Evolutionary conservation across 106 monocot genomes (phyloP), one percentile per base, ranked within the genome.

Genomic region (Apostasia shenzhenica): DNA sequence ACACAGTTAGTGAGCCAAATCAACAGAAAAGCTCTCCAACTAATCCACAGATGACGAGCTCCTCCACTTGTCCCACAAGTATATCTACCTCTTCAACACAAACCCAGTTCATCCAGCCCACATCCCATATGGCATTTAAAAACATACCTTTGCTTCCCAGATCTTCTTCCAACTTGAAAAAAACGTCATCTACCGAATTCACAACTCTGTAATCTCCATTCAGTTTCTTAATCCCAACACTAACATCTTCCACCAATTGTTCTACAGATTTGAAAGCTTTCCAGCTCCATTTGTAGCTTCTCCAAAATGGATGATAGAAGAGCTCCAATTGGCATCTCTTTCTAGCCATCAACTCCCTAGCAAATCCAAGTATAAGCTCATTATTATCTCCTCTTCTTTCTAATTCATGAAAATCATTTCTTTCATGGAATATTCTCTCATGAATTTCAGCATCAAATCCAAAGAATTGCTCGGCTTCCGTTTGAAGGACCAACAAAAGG

Each of bases 141-240:
- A 54, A 6, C 64, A 69, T 14, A 43, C 68, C 56, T 48, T 45
- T 74, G 77, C 77, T 64, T 43, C 47, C 59, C 49, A 87, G 73
- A 75, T 87, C 86, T 59, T 62, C 80, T 72, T 79, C 80, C 67
- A 83, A 68, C 14, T 58, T 77, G 41, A 54, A 7, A 48, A 80
- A 69, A 7, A 78, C 46, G 55, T 57, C 45, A 49, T 75, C 74
- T 55, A 55, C 41, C 12, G 63, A 67, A 48, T 61, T 55, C 2
- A 14, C 55, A 54, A 51, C 9, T 9, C 48, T 41, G 43, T 38
- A 48, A 38, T 55, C 78, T 52, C 54, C 62, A 14, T 38, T 75
- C 39, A 81, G 14, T 10, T 54, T 70, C 37, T 70, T 49, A 1
- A 86, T 55, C 48, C 48, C 73, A 46, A 5, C 45, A 64, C 67